These are phyloP conservation scores for Trichophyton mentagrophytes DNA, from an alignment of 2,329 filamentous ascomycete genomes.

Conservation along the genomic window DNA sequence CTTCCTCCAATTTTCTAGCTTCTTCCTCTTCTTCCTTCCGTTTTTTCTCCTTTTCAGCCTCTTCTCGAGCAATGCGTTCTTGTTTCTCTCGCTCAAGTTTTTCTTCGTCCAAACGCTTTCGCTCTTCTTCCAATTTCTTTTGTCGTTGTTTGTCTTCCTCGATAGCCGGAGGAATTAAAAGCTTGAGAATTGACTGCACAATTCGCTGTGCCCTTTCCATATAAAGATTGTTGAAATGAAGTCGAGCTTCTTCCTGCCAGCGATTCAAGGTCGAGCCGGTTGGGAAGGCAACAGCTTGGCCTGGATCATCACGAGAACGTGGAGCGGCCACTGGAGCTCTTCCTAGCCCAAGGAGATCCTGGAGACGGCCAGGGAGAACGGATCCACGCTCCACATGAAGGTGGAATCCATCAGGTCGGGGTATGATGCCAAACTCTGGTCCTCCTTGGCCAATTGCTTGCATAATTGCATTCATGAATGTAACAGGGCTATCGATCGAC, in stretches of 20 bases:
- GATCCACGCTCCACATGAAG: conserved; percentile 42
- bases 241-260: conserved; percentile 80
- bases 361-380: conserved; percentile 42
- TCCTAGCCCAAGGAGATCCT: conserved; percentile 32
- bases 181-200: conserved; percentile 54
- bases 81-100: conserved; percentile 49
- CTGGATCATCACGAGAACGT: conserved; percentile 37
- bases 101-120: conserved; percentile 49
- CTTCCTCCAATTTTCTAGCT: conserved; percentile 27
- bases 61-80: conserved; percentile 53
- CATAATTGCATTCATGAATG: conserved; percentile 46
- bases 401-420: conserved; percentile 40
- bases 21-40: conserved; percentile 56
- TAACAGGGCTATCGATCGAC: conserved; percentile 39
- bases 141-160: conserved; percentile 63
- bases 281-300: conserved; percentile 63
- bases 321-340: conserved; percentile 14
- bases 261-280: conserved; percentile 59
- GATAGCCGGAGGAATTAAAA: conserved; percentile 72
- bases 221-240: conserved; percentile 62
- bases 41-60: conserved; percentile 58
- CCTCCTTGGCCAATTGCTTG: conserved; percentile 39
- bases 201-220: conserved; percentile 58
- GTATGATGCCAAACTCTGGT: conserved; percentile 32
- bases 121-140: conserved; percentile 44